phyloP scores from a whole-genome alignment of 2,329 filamentous ascomycete genomes.

The Alternaria ventricosa region DNA sequence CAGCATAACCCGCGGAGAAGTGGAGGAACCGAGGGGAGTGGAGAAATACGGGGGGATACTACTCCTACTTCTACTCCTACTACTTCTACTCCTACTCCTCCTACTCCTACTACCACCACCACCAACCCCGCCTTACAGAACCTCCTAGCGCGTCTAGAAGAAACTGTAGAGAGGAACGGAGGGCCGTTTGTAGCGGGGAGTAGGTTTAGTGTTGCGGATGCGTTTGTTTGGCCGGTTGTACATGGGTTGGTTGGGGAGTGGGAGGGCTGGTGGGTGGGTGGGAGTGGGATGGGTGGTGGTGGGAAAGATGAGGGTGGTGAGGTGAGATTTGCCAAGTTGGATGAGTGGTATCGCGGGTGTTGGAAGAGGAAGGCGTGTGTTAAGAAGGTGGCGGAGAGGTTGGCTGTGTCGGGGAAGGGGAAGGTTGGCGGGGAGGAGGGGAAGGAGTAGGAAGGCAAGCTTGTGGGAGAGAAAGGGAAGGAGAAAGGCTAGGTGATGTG shows the following conservation, averaged over 20 bases:
- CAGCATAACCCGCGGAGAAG: background rate
- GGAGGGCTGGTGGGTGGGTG: constrained; percentile 30
- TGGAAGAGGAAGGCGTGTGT: constrained; percentile 44
- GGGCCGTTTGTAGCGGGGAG: constrained; percentile 41
- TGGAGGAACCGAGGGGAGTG: background rate
- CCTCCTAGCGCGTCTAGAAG: constrained; percentile 14
- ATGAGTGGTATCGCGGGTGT: constrained; percentile 33
- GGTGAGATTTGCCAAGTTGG: constrained; percentile 21
- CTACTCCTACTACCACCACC: background rate
- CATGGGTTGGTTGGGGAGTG: constrained; percentile 32
- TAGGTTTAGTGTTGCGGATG: constrained; percentile 43
- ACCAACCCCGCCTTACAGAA: background rate
- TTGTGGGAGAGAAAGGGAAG: no score
- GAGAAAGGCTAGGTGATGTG: no score
- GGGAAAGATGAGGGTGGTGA: background rate
- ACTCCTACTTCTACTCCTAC: background rate
- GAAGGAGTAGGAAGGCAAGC: no score
- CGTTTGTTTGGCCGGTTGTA: constrained; percentile 41
- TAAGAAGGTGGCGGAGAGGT: constrained; percentile 22
- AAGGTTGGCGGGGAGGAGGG: background rate
- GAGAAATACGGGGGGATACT: background rate
- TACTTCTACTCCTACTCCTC: background rate
- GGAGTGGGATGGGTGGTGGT: constrained; percentile 1
- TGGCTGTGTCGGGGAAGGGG: background rate
- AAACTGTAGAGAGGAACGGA: constrained; percentile 14